Base-by-base conservation (phyloP, 1,284 basidiomycete genomes). In the Thelephora terrestris region DNA sequence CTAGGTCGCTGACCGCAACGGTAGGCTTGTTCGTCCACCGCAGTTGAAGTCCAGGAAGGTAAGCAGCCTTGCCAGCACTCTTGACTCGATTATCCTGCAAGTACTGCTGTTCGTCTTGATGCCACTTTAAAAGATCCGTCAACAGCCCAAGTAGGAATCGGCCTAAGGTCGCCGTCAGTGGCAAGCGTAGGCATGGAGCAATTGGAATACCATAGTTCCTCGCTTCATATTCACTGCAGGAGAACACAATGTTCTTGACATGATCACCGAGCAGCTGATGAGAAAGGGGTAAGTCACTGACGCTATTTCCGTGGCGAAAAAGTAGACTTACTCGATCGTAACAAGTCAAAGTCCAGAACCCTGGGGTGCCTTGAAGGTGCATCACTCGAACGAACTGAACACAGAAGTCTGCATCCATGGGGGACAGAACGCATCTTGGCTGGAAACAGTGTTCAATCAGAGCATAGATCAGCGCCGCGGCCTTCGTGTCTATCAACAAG, bases 371-470 rank as follows among this genome's bases (percentile, higher is more conserved):
- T 58, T 88, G 79, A 18, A 78, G 75, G 59, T 99, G 95, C 46
- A 96, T 72, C 6, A 85, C 74, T 57, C 88, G 87, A 61, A 99
- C 85, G 60, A 99, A 89, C 56, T 91, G 86, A 7, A 91, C 87
- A 51, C 93, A 91, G 56, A 86, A 99, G 48, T 95, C 85, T 9
- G 96, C 96, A 64, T 99, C 96, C 76, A 93, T 91, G 0, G 94
- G 92, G 0, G 94, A 95, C 14, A 98, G 71, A 35, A 96, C 72
- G 51, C 88, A 90, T 25, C 96, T 82, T 3, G 96, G 95, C 59
- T 91, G 85, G 54, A 99, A 78, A 64, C 96, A 99, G 60, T 94
- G 81, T 61, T 97, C 91, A 47, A 92, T 80, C 38, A 95, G 67
- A 17, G 81, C 71, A 27, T 75, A 70, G 21, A 79, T 75, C 37